Conservation (phyloP, 306 rosid species). For the Ochetophila trinervis region DNA sequence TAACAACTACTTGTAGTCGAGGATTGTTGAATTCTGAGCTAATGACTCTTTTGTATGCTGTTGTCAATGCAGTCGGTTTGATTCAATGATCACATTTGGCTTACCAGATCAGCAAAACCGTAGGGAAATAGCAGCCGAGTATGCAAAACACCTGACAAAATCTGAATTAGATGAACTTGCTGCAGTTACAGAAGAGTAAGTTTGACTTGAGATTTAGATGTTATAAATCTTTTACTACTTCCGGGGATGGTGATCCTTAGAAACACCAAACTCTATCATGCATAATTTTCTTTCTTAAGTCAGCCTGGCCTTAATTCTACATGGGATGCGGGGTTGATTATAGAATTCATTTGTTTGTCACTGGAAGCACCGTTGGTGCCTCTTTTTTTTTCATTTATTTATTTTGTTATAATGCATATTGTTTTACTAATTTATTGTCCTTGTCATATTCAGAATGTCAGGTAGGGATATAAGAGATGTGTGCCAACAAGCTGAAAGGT, state of each 20-base stretch:
- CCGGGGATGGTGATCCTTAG: background rate
- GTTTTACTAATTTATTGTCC: constrained; percentile 1
- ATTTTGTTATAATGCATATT: background rate
- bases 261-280: too few relatives aligned
- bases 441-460: constrained; percentile 63
- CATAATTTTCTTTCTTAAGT: too few relatives aligned
- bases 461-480: constrained; percentile 92
- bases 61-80: constrained; percentile 60
- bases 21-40: background rate
- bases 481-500: constrained; percentile 91
- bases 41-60: background rate
- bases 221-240: background rate
- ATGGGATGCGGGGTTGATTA: too few relatives aligned
- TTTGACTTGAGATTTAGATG: background rate
- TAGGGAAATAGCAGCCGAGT: constrained; percentile 71
- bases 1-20: constrained; percentile 11
- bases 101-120: constrained; percentile 80
- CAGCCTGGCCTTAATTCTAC: too few relatives aligned
- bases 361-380: background rate
- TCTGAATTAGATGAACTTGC: constrained; percentile 51
- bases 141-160: constrained; percentile 68
- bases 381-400: background rate
- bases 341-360: too few relatives aligned
- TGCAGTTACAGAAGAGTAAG: constrained; percentile 47
- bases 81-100: constrained; percentile 66